These are phyloP conservation scores for Filobasidium uniguttulatum DNA, from an alignment of 1,284 basidiomycete species.

Conservation along the genomic window DNA sequence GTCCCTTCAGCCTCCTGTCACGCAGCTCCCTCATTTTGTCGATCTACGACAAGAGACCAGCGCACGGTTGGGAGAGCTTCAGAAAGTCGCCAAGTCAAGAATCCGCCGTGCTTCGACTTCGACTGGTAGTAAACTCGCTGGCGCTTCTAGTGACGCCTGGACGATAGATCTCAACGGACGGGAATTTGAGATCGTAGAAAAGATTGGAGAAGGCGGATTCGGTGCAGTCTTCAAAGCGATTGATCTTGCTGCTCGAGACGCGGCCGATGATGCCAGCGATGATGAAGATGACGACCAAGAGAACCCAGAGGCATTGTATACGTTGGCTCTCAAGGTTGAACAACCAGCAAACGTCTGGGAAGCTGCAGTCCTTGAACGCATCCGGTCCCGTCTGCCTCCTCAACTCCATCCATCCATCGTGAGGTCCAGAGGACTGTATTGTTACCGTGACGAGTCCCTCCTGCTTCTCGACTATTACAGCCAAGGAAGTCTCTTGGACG, in stretches of 20 bases:
- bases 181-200: constrained; percentile 58
- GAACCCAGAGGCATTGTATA: constrained; percentile 45
- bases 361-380: constrained; percentile 66
- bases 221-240: constrained; percentile 79
- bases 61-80: constrained; percentile 50
- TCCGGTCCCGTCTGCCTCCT: constrained; percentile 53
- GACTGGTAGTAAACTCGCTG: constrained; percentile 18
- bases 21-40: constrained; percentile 47
- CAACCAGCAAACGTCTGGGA: constrained; percentile 85
- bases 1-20: constrained; percentile 46
- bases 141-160: constrained; percentile 22
- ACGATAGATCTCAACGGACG: constrained; percentile 44
- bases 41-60: constrained; percentile 49
- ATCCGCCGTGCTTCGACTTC: constrained; percentile 20
- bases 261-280: constrained; percentile 46
- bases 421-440: constrained; percentile 58
- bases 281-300: constrained; percentile 49
- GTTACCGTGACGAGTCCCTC: constrained; percentile 77
- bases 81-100: constrained; percentile 38
- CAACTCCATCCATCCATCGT: constrained; percentile 54
- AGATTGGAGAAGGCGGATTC: constrained; percentile 93
- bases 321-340: constrained; percentile 85
- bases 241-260: constrained; percentile 41
- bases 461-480: constrained; percentile 75
- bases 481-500: constrained; percentile 84